Conservation (phyloP, 2,329 filamentous ascomycete genomes). For the Emergomyces pasteurianus region DNA sequence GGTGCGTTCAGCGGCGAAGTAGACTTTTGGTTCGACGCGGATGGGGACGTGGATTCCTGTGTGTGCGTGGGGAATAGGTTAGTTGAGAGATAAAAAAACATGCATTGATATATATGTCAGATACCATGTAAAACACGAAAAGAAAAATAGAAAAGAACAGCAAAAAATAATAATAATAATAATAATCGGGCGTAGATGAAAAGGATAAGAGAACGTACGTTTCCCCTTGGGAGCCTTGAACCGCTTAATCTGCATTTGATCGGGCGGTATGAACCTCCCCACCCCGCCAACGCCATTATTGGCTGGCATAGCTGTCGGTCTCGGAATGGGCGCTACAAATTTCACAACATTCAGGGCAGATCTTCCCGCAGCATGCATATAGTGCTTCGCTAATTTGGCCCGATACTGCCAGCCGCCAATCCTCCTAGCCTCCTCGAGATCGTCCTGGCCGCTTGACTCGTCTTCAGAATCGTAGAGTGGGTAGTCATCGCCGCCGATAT, state of each 20-base stretch:
- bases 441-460: slow-evolving; percentile 63
- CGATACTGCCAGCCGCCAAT: slow-evolving; percentile 69
- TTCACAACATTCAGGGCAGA: slow-evolving; percentile 36
- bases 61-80: slow-evolving; percentile 44
- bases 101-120: too few relatives aligned
- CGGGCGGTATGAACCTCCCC: slow-evolving; percentile 31
- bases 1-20: slow-evolving; percentile 89
- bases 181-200: background rate
- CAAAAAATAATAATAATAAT: too few relatives aligned
- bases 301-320: slow-evolving; percentile 26
- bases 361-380: slow-evolving; percentile 38
- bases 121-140: too few relatives aligned
- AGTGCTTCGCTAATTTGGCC: slow-evolving; percentile 43
- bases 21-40: slow-evolving; percentile 93
- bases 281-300: slow-evolving; percentile 18
- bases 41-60: slow-evolving; percentile 88
- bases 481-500: slow-evolving; percentile 54
- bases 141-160: background rate
- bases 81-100: background rate
- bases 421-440: slow-evolving; percentile 63
- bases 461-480: slow-evolving; percentile 86
- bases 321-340: slow-evolving; percentile 44
- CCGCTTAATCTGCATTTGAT: slow-evolving; percentile 36
- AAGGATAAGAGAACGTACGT: slow-evolving; percentile 25
- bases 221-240: slow-evolving; percentile 49